Conservation (phyloP, 768 basidiomycete genomes). For the Lentinula sp. region DNA sequence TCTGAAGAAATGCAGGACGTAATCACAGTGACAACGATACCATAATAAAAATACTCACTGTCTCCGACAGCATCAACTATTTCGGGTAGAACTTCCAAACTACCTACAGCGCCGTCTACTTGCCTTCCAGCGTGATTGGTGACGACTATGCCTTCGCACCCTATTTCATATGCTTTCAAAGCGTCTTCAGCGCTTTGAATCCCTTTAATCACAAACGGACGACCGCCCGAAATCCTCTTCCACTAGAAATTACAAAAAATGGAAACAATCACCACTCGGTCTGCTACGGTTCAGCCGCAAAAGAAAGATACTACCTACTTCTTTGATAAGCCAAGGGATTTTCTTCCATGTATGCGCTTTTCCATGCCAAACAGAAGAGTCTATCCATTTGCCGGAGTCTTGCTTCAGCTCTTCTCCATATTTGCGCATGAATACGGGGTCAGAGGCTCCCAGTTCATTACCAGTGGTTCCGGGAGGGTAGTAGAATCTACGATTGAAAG, state of each 20-base stretch:
- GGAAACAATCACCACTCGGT: not conserved
- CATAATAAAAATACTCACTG: constrained; percentile 21
- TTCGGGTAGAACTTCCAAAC: constrained; percentile 42
- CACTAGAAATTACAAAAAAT: constrained; percentile 20
- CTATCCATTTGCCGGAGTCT: constrained; percentile 43
- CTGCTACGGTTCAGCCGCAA: not conserved
- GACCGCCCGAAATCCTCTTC: constrained; percentile 39
- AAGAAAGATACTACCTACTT: constrained; percentile 20
- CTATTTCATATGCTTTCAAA: constrained; percentile 35
- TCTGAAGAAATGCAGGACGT: constrained; percentile 17
- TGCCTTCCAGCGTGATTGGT: constrained; percentile 52
- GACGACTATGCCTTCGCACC: constrained; percentile 50
- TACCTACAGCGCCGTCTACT: constrained; percentile 50
- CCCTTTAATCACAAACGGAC: constrained; percentile 51
- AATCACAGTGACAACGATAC: not conserved
- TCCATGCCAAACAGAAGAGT: constrained; percentile 41
- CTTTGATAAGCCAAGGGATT: constrained; percentile 39
- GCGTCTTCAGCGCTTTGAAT: constrained; percentile 44
- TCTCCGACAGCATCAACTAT: constrained; percentile 46
- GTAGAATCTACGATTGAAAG: constrained; percentile 27
- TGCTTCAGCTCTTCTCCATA: constrained; percentile 30
- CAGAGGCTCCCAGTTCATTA: constrained; percentile 38
- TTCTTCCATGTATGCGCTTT: constrained; percentile 50
- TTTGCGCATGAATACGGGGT: constrained; percentile 47
- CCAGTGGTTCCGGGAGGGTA: constrained; percentile 31